Base-by-base conservation (phyloP, 805 yeast species). In the Geotrichum ghanense region DNA sequence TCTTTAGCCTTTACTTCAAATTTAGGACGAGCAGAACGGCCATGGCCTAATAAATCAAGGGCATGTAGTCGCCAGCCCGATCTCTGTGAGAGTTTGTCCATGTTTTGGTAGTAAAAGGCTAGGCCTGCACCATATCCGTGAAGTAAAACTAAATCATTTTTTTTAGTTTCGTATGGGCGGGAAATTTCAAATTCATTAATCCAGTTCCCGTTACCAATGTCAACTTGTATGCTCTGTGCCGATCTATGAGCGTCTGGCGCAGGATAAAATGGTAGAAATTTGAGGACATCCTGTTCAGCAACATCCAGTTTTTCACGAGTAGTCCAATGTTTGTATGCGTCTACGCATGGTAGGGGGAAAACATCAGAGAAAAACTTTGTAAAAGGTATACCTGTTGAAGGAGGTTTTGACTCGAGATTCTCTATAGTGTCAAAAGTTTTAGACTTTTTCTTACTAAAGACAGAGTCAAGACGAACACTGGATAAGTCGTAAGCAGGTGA, bases 71-170 rank as follows among this genome's bases (percentile, higher is more conserved):
- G 74, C 83, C 92, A 83, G 37, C 63, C 67, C 1, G 65, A 62
- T 5, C 57, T 46, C 2, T 56, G 40, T 4, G 62, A 59, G 43
- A 82, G 61, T 0, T 63, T 69, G 42, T 73, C 75, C 52, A 85
- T 76, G 58, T 85, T 90, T 51, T 81, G 76, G 56, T 81, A 75
- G 55, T 78, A 90, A 46, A 87, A 79, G 22, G 94, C 90, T 12
- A 88, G 74, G 1, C 95, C 85, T 0, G 97, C 95, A 1, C 95
- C 96, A 59, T 87, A 88, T 0, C 98, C 98, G 63, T 90, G 98
- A 3, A 92, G 65, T 51, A 90, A 63, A 2, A 92, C 86, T 21
- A 88, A 62, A 47, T 62, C 81, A 75, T 52, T 69, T 75, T 53
- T 70, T 51, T 80, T 44, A 19, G 48, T 50, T 19, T 49, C 40